A percentile compares a stretch with the other conserved stretches of the same genome.
These are phyloP conservation scores for Phytophthora tentaculata DNA, from an alignment of 352 stramenopile genomes.

Conservation along the genomic window DNA sequence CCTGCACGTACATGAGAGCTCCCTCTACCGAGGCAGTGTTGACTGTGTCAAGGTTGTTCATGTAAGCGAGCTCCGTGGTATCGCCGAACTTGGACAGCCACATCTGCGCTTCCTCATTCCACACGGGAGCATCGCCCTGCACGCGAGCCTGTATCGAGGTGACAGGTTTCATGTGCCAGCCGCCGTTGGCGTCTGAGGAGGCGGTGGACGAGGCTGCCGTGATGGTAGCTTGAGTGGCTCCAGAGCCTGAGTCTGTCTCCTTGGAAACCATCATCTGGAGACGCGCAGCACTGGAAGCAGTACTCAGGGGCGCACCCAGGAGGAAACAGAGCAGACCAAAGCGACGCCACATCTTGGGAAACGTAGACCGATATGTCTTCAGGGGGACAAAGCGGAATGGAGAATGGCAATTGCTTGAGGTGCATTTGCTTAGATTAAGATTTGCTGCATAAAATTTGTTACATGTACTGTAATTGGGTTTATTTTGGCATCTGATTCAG, in stretches of 20 bases:
- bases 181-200: constrained; percentile 10
- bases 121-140: constrained; percentile 53
- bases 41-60: constrained; percentile 57
- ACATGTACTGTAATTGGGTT: neutral
- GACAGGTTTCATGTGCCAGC: constrained; percentile 40
- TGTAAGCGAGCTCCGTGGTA: constrained; percentile 46
- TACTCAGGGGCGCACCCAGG: constrained; percentile 5
- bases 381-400: constrained; percentile 13
- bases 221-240: constrained; percentile 4
- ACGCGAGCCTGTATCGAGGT: constrained; percentile 57
- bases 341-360: constrained; percentile 15
- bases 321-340: constrained; percentile 24
- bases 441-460: neutral
- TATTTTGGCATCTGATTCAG: constrained; percentile 13
- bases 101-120: constrained; percentile 35
- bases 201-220: neutral
- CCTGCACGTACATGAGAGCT: constrained; percentile 66
- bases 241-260: neutral
- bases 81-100: constrained; percentile 50
- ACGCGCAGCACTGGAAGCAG: constrained; percentile 9
- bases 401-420: constrained; percentile 7
- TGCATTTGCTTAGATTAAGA: neutral
- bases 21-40: constrained; percentile 66
- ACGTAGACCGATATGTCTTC: constrained; percentile 6
- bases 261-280: constrained; percentile 15